Evolutionary conservation across 2,329 filamentous ascomycete species (phyloP).

Genomic region (Chlorencoelia australis): DNA sequence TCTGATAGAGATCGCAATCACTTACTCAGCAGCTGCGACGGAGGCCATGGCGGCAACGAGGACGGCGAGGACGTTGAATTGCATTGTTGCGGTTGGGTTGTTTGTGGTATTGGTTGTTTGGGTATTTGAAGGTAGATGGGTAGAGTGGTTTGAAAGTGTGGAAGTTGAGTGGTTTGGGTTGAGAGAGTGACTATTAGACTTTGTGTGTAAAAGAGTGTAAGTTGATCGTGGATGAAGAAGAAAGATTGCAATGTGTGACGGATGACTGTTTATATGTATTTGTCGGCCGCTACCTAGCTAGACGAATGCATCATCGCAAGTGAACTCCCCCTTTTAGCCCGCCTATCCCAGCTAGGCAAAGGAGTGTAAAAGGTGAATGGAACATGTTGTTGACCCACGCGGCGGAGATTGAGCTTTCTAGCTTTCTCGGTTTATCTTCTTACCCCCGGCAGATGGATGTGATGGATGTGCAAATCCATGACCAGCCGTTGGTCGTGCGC

Average conservation of each 20-base stretch:
- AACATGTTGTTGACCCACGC: background rate
- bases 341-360: too few species aligned
- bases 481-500: background rate
- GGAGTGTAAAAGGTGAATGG: conserved; percentile 5
- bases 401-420: conserved; percentile 2
- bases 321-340: conserved; percentile 1
- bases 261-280: conserved; percentile 4
- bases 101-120: conserved; percentile 8
- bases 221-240: conserved; percentile 21
- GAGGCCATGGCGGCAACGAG: conserved; percentile 23
- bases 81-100: conserved; percentile 25
- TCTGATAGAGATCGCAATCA: background rate
- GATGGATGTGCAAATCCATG: background rate
- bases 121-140: background rate
- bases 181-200: conserved; percentile 12
- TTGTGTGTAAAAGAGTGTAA: conserved; percentile 24
- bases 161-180: conserved; percentile 10
- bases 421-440: background rate
- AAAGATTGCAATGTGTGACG: conserved; percentile 1
- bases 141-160: conserved; percentile 10
- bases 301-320: background rate
- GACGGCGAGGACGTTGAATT: conserved; percentile 25
- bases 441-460: background rate
- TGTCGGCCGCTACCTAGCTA: background rate
- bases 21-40: conserved; percentile 18